Percentiles rank a stretch among this genome's conserved stretches.
phyloP scores from a whole-genome alignment of 208 protist genomes.

The Balamuthia mandrillaris region DNA sequence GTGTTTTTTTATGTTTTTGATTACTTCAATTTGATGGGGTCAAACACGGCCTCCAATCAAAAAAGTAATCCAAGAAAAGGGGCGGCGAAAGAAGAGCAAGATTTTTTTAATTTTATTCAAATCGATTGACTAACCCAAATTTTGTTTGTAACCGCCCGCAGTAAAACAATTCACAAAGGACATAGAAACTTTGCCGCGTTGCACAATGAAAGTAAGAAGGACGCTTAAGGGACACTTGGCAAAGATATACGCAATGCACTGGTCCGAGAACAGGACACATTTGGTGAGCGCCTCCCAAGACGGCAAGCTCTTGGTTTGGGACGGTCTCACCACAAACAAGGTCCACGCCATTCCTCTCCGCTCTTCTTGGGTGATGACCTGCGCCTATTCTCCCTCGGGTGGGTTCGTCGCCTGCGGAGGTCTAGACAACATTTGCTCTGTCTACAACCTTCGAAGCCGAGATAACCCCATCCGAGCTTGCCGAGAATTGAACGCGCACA shows the following conservation, averaged over 20 bases:
- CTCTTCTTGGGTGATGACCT: conserved; percentile 64
- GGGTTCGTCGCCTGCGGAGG: conserved; percentile 80
- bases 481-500: conserved; percentile 64
- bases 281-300: conserved; percentile 76
- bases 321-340: conserved; percentile 74
- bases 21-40: conserved; percentile 80
- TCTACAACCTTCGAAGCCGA: conserved; percentile 65
- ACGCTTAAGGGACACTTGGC: conserved; percentile 71
- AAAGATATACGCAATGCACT: conserved; percentile 80
- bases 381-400: conserved; percentile 69
- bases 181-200: conserved; percentile 39
- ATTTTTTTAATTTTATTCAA: no score
- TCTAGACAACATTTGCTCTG: conserved; percentile 80
- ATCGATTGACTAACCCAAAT: no score
- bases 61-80: conserved; percentile 78
- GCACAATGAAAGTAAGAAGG: conserved; percentile 58
- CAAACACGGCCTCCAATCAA: conserved; percentile 80
- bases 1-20: conserved; percentile 70
- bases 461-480: conserved; percentile 52
- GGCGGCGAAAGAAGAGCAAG: conserved; percentile 72
- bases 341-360: conserved; percentile 73
- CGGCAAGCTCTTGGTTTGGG: conserved; percentile 78
- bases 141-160: neutral
- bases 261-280: conserved; percentile 67
- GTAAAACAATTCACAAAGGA: conserved; percentile 53